Base-by-base conservation (phyloP, 164 flowering plant species). In the Vitis amurensis region DNA sequence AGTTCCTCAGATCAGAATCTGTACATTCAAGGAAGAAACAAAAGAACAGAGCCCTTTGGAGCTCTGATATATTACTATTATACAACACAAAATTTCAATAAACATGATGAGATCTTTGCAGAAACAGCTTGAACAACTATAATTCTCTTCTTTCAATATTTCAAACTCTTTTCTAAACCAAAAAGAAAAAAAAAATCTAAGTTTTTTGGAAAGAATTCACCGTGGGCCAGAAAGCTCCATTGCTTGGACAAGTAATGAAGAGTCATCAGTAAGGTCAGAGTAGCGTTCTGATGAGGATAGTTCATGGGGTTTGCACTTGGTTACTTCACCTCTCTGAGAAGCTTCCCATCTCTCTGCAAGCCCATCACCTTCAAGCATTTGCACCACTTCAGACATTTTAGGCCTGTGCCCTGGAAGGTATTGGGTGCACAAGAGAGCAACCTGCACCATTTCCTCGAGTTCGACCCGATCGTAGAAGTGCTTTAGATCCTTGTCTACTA, bases 311-410 rank as follows among this genome's bases (percentile, higher is more conserved):
- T 71, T 86, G 76, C 72, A 59, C 68, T 82, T 90, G 50, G 80
- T 71, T 59, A 84, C 29, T 48, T 88, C 94, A 14, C 75, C 75
- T 81, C 74, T 83, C 60, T 83, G 91, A 50, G 92, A 87, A 71
- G 91, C 89, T 76, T 90, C 95, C 92, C 95, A 90, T 85, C 86
- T 86, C 56, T 88, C 95, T 2, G 88, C 94, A 30, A 90, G 86
- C 2, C 94, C 92, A 64, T 90, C 94, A 3, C 95, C 95, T 87
- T 88, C 92, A 2, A 90, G 91, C 92, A 90, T 90, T 66, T 90
- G 68, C 7, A 90, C 89, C 44, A 88, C 95, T 74, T 90, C 91
- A 0, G 95, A 90, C 95, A 88, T 90, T 77, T 86, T 88, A 0
- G 95, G 92, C 58, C 95, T 82, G 51, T 84, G 88, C 51, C 77